Conservation (phyloP, 148 eudicot genomes). For the Rhododendron simsii region DNA sequence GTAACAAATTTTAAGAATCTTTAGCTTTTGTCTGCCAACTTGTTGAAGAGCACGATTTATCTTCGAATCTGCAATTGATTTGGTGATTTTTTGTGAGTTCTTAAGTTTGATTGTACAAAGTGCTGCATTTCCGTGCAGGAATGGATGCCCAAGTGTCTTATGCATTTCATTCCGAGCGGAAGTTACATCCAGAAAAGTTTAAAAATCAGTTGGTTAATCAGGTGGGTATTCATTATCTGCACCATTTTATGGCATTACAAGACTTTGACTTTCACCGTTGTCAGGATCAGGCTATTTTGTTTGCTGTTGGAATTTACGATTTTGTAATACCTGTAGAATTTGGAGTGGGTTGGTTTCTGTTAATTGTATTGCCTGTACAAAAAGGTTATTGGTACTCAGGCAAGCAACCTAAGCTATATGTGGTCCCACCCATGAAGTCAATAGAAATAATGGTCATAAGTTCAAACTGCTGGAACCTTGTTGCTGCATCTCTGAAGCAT, state of each 20-base stretch:
- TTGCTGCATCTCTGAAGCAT: neutral
- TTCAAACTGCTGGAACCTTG: neutral
- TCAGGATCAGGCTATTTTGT: neutral
- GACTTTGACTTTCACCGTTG: neutral
- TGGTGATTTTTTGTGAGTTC: neutral
- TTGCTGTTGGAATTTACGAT: neutral
- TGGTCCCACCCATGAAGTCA: neutral
- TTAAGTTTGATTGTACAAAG: neutral
- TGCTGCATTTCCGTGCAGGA: conserved; percentile 25
- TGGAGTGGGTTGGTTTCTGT: neutral
- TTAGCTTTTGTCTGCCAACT: neutral
- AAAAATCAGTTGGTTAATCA: conserved; percentile 48
- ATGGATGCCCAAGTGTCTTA: conserved; percentile 68
- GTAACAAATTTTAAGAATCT: no score
- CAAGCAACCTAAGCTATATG: neutral
- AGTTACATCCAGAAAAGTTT: conserved; percentile 50
- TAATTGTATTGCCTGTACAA: neutral
- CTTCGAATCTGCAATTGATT: neutral
- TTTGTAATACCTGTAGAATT: neutral
- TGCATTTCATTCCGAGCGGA: conserved; percentile 53
- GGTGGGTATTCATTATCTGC: conserved; percentile 22
- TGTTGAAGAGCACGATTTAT: neutral
- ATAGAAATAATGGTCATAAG: neutral
- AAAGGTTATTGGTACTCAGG: neutral
- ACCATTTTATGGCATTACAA: neutral